A percentile compares a stretch with the other conserved stretches of the same genome.
Conservation (phyloP, 1,284 basidiomycete genomes). For the Boletus holoroseus region DNA sequence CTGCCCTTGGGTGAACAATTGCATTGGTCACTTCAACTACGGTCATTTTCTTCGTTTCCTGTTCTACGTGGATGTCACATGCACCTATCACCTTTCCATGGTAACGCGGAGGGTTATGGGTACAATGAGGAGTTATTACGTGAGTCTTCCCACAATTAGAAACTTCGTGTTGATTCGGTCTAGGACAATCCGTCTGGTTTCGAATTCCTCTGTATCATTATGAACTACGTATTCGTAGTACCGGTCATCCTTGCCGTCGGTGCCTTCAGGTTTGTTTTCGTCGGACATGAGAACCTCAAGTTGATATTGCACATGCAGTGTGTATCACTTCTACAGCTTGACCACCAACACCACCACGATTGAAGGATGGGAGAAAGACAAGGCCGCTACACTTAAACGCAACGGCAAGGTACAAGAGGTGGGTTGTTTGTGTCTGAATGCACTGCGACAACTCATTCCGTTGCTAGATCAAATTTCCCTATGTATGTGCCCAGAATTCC, state of each 20-base stretch:
- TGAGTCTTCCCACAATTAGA: slow-evolving; percentile 29
- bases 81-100: slow-evolving; percentile 78
- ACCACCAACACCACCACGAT: slow-evolving; percentile 89
- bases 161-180: slow-evolving; percentile 7
- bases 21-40: slow-evolving; percentile 86
- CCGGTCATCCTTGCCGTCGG: slow-evolving; percentile 87
- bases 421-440: slow-evolving; percentile 18
- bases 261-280: slow-evolving; percentile 60
- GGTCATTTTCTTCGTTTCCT: slow-evolving; percentile 91
- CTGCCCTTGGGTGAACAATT: slow-evolving; percentile 88
- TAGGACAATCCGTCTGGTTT: slow-evolving; percentile 65
- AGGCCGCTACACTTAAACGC: slow-evolving; percentile 78
- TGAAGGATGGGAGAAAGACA: slow-evolving; percentile 97
- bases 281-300: neutral
- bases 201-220: slow-evolving; percentile 79
- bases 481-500: slow-evolving; percentile 48
- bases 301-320: slow-evolving; percentile 36
- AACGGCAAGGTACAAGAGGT: slow-evolving; percentile 84
- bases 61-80: slow-evolving; percentile 86
- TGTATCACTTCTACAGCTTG: slow-evolving; percentile 88
- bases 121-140: slow-evolving; percentile 51
- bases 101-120: slow-evolving; percentile 59
- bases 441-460: slow-evolving; percentile 6
- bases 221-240: slow-evolving; percentile 83
- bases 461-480: slow-evolving; percentile 82